Evolutionary conservation across 2,329 filamentous ascomycete genomes (phyloP).

Genomic region (Tolypocladium endophyticum): DNA sequence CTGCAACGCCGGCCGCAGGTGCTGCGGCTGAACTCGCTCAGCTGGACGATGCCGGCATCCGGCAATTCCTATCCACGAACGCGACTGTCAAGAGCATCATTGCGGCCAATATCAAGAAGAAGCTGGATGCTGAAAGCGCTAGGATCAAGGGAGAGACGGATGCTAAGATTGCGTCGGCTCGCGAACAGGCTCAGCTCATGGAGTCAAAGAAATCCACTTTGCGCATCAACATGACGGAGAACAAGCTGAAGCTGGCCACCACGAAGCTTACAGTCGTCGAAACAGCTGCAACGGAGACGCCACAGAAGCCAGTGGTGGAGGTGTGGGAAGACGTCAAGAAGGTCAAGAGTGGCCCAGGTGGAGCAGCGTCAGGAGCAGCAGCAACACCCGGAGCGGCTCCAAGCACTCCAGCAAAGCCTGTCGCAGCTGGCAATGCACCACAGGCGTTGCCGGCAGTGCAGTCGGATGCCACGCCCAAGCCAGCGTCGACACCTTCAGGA

Average conservation of each 20-base stretch:
- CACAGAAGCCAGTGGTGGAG: slow-evolving; percentile 70
- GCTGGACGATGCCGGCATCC: slow-evolving; percentile 44
- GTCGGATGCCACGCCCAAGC: background rate
- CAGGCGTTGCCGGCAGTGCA: background rate
- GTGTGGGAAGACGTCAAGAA: slow-evolving; percentile 79
- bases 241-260: slow-evolving; percentile 49
- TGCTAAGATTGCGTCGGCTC: slow-evolving; percentile 40
- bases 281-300: slow-evolving; percentile 75
- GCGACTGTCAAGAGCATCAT: slow-evolving; percentile 48
- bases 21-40: slow-evolving; percentile 32
- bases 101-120: slow-evolving; percentile 55
- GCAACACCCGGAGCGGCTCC: background rate
- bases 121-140: slow-evolving; percentile 55
- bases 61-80: slow-evolving; percentile 46
- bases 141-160: slow-evolving; percentile 48
- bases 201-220: slow-evolving; percentile 64
- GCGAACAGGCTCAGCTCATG: slow-evolving; percentile 58
- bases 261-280: slow-evolving; percentile 73
- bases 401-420: slow-evolving; percentile 6
- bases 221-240: slow-evolving; percentile 71
- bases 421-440: background rate
- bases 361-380: slow-evolving; percentile 7
- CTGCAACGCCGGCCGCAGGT: slow-evolving; percentile 24
- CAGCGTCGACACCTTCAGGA: slow-evolving; percentile 5
- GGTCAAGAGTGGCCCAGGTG: slow-evolving; percentile 44